phyloP scores from a whole-genome alignment of 1,284 basidiomycete species.

The Grifola frondosa region DNA sequence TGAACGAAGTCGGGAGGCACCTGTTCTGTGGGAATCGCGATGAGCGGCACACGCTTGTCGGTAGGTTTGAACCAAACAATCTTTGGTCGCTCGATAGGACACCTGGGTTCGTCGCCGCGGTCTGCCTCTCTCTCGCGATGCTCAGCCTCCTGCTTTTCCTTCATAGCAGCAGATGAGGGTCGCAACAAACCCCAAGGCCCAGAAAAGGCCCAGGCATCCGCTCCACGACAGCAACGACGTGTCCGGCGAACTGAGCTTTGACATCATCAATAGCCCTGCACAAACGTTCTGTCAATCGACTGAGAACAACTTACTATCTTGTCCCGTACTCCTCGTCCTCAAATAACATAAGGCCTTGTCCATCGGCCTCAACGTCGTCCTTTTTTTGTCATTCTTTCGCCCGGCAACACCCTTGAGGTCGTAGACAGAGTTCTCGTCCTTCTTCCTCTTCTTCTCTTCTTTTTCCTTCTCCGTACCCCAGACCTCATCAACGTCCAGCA shows the following conservation, averaged over 20 bases:
- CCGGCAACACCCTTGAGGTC: slow-evolving; percentile 71
- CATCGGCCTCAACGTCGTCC: slow-evolving; percentile 98
- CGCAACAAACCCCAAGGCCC: slow-evolving; percentile 93
- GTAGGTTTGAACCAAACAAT: slow-evolving; percentile 99
- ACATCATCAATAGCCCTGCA: slow-evolving; percentile 89
- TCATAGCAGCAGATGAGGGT: slow-evolving; percentile 92
- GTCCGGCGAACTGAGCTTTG: slow-evolving; percentile 92
- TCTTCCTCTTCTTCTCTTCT: slow-evolving; percentile 99
- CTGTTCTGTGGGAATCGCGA: slow-evolving; percentile 98
- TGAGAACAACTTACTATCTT: slow-evolving; percentile 1
- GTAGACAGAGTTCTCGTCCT: slow-evolving; percentile 95
- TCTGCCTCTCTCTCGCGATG: slow-evolving; percentile 93
- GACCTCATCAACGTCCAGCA: slow-evolving; percentile 95
- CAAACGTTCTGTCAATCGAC: slow-evolving; percentile 13
- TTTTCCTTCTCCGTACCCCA: slow-evolving; percentile 99
- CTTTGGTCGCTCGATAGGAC: slow-evolving; percentile 87
- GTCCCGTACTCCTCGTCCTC: slow-evolving; percentile 89
- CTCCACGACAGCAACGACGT: slow-evolving; percentile 96
- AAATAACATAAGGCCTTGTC: slow-evolving; percentile 89
- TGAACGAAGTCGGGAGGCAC: slow-evolving; percentile 95
- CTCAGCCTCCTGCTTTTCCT: slow-evolving; percentile 99
- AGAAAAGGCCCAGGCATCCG: slow-evolving; percentile 97
- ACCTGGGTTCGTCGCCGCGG: slow-evolving; percentile 74
- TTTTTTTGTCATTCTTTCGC: slow-evolving; percentile 99
- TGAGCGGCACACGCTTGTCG: slow-evolving; percentile 96